phyloP scores from a whole-genome alignment of 345 rosid genomes.

The Alliaria petiolata region DNA sequence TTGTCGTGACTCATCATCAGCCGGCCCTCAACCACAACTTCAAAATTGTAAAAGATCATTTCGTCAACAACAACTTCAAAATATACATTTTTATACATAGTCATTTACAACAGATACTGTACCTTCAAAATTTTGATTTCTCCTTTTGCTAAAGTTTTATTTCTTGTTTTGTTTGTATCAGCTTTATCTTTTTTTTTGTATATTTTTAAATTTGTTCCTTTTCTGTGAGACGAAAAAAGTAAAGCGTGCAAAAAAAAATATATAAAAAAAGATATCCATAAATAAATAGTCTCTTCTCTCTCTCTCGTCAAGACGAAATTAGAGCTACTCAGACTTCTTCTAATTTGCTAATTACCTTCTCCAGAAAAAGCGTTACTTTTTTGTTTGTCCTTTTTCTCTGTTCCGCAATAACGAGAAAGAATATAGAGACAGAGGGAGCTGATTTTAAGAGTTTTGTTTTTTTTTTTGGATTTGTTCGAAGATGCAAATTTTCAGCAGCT shows the following conservation, averaged over 20 bases:
- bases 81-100: neutral
- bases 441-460: neutral
- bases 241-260: constrained; percentile 4
- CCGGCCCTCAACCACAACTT: constrained; percentile 19
- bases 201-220: neutral
- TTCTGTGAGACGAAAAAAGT: neutral
- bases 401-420: constrained; percentile 1
- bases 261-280: neutral
- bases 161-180: neutral
- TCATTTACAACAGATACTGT: neutral
- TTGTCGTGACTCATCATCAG: constrained; percentile 31
- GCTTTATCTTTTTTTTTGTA: constrained; percentile 1
- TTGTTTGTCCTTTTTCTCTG: neutral
- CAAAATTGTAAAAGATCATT: neutral
- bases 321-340: constrained; percentile 4
- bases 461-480: constrained; percentile 2
- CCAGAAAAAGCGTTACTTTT: constrained; percentile 15
- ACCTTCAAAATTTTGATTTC: neutral
- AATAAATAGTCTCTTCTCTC: neutral
- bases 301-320: constrained; percentile 15
- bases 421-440: constrained; percentile 8
- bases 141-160: neutral
- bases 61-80: no score
- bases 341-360: constrained; percentile 19
- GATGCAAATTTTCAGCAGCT: constrained; percentile 70